Evolutionary conservation across 257 asterid genomes (phyloP).

Genomic region (Ajuga chamaepitys): DNA sequence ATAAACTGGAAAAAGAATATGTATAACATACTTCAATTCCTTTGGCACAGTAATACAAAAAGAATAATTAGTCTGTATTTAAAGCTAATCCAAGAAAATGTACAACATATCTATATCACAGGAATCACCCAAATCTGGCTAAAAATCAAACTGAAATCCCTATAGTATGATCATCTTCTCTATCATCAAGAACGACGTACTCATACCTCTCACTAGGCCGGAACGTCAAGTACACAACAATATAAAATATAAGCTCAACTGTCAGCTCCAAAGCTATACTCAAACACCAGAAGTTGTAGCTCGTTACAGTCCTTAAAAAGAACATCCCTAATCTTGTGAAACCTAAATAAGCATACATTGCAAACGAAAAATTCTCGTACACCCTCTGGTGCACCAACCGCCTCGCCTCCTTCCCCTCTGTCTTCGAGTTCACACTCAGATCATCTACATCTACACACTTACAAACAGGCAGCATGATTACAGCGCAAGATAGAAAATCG

Average conservation of each 20-base stretch:
- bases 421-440: slow-evolving; percentile 2
- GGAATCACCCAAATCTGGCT: background rate
- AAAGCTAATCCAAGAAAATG: background rate
- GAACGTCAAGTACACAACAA: slow-evolving; percentile 25
- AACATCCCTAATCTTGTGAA: slow-evolving; percentile 32
- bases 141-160: slow-evolving; percentile 6
- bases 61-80: background rate
- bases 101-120: slow-evolving; percentile 4
- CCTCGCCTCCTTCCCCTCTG: slow-evolving; percentile 28
- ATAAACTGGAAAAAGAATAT: background rate
- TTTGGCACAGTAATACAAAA: background rate
- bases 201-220: slow-evolving; percentile 38
- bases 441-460: slow-evolving; percentile 17
- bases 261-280: slow-evolving; percentile 30
- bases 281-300: slow-evolving; percentile 22
- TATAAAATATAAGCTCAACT: slow-evolving; percentile 21
- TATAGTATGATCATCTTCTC: slow-evolving; percentile 16
- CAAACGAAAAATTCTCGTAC: slow-evolving; percentile 14
- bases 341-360: slow-evolving; percentile 23
- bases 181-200: slow-evolving; percentile 25
- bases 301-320: slow-evolving; percentile 14
- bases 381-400: slow-evolving; percentile 17
- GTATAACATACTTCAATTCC: background rate
- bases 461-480: slow-evolving; percentile 23
- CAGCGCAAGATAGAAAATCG: slow-evolving; percentile 24